Percentiles rank a stretch among this genome's conserved stretches.
Evolutionary conservation across 2,329 filamentous ascomycete genomes (phyloP).

Genomic region (Trichoderma koningii): DNA sequence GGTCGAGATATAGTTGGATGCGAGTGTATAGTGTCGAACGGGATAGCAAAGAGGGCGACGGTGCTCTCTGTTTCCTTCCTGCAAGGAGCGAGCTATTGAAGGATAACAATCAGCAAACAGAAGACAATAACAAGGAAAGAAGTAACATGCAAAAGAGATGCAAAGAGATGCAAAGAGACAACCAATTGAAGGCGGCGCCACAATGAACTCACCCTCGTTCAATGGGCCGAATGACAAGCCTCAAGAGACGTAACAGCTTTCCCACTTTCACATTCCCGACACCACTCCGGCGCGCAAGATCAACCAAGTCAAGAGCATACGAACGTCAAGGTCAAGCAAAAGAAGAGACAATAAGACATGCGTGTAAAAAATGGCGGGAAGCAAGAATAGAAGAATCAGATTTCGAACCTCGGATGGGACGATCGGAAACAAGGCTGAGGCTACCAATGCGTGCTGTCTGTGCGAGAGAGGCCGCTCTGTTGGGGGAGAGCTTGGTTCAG

Average conservation of each 20-base stretch:
- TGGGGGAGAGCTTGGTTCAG: not conserved
- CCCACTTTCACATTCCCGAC: constrained; percentile 1
- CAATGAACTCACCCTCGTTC: constrained; percentile 2
- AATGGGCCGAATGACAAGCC: not conserved
- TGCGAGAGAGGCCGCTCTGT: not conserved
- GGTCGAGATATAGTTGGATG: not conserved
- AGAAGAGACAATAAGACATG: not conserved
- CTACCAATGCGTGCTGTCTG: not conserved
- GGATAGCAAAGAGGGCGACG: not conserved
- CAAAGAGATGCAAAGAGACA: not conserved
- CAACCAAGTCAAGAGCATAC: not conserved
- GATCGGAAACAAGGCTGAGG: not conserved
- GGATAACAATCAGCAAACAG: not conserved
- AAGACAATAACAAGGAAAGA: not conserved
- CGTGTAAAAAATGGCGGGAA: not conserved
- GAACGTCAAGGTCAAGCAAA: not conserved
- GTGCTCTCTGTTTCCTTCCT: not conserved
- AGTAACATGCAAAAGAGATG: too few species aligned
- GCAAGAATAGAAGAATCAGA: not conserved
- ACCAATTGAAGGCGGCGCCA: not conserved
- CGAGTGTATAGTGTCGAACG: not conserved
- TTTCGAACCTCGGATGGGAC: not conserved
- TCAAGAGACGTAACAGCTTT: not conserved
- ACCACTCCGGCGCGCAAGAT: not conserved
- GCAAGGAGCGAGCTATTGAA: not conserved